Conservation (phyloP, 345 rosid species). For the Pistacia integerrima region DNA sequence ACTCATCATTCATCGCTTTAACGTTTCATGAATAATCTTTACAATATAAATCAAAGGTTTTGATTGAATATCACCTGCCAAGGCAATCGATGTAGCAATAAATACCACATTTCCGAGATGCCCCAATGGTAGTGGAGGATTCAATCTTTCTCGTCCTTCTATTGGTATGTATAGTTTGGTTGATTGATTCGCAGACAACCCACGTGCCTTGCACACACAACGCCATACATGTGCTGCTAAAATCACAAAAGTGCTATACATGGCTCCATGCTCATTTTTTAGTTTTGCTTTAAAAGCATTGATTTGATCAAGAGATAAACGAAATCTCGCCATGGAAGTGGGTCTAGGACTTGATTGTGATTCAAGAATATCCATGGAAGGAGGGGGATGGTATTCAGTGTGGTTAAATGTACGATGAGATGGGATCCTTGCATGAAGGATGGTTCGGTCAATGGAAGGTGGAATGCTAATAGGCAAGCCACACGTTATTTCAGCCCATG, state of each 20-base stretch:
- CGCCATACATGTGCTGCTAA: conserved; percentile 38
- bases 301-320: conserved; percentile 23
- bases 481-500: conserved; percentile 30
- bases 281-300: conserved; percentile 17
- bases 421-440: conserved; percentile 15
- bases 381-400: conserved; percentile 10
- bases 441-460: conserved; percentile 25
- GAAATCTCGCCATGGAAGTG: not conserved
- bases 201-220: conserved; percentile 27
- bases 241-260: conserved; percentile 20
- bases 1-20: too few species aligned
- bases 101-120: conserved; percentile 49
- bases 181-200: conserved; percentile 7
- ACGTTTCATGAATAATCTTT: too few species aligned
- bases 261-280: not conserved
- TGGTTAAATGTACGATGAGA: conserved; percentile 21
- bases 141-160: not conserved
- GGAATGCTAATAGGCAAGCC: conserved; percentile 7
- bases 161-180: not conserved
- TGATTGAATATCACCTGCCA: conserved; percentile 26
- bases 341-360: not conserved
- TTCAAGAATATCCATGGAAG: not conserved
- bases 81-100: conserved; percentile 21
- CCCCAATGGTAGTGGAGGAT: conserved; percentile 38
- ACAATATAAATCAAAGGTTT: conserved; percentile 18